phyloP scores from a whole-genome alignment of 768 basidiomycete species.

The Xerocomus potaroensis region DNA sequence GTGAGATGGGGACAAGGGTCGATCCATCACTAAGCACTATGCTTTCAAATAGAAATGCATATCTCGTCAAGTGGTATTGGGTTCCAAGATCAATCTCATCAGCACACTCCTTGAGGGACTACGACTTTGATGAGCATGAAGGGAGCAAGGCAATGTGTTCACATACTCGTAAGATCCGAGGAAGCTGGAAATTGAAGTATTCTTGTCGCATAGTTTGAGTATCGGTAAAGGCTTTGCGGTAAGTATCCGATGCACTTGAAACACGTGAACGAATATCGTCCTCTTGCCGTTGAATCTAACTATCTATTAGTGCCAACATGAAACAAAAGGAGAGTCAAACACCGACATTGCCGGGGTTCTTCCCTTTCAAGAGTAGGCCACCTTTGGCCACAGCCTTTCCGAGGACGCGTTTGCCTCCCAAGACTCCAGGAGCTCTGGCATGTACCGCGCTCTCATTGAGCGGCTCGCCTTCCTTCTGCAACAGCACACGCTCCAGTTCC shows the following conservation, averaged over 20 bases:
- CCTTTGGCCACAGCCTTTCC: slow-evolving; percentile 93
- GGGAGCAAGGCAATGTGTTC: neutral
- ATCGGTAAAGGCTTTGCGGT: slow-evolving; percentile 85
- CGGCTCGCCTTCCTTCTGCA: slow-evolving; percentile 95
- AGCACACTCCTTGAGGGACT: slow-evolving; percentile 91
- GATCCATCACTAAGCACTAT: slow-evolving; percentile 86
- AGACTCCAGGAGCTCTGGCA: slow-evolving; percentile 50
- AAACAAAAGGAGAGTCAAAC: slow-evolving; percentile 6
- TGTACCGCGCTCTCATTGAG: slow-evolving; percentile 77
- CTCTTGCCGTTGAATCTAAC: slow-evolving; percentile 84
- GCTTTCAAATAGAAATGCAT: slow-evolving; percentile 91
- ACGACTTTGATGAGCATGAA: slow-evolving; percentile 10
- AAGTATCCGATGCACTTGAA: slow-evolving; percentile 82
- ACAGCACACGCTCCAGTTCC: slow-evolving; percentile 86
- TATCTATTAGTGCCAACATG: slow-evolving; percentile 3
- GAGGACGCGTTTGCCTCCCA: slow-evolving; percentile 73
- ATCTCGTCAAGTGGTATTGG: slow-evolving; percentile 93
- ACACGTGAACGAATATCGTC: slow-evolving; percentile 88
- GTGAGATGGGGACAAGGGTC: slow-evolving; percentile 67
- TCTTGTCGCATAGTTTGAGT: slow-evolving; percentile 91
- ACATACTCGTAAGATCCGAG: slow-evolving; percentile 86
- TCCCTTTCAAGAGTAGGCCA: slow-evolving; percentile 84
- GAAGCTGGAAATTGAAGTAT: slow-evolving; percentile 96
- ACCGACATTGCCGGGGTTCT: slow-evolving; percentile 81
- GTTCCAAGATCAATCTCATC: slow-evolving; percentile 98